phyloP scores from a whole-genome alignment of 805 yeast species.

The Metschnikowia similis region DNA sequence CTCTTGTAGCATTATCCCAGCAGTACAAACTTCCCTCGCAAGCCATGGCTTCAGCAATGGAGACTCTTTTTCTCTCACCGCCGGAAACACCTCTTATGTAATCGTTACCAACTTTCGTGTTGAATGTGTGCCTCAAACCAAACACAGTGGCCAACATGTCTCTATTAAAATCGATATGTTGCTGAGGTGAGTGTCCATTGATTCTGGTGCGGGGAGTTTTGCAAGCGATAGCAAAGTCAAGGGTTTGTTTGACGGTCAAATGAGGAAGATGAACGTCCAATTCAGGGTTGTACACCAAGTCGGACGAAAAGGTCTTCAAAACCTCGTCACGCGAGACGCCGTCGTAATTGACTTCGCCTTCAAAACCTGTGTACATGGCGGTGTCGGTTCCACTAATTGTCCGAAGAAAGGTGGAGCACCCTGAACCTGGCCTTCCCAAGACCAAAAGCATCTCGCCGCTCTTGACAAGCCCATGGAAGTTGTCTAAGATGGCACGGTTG shows the following conservation, averaged over 20 bases:
- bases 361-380: constrained; percentile 20
- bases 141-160: constrained; percentile 28
- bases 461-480: constrained; percentile 11
- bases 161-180: constrained; percentile 38
- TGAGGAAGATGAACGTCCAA: constrained; percentile 74
- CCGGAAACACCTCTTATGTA: constrained; percentile 43
- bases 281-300: constrained; percentile 55
- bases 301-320: constrained; percentile 54
- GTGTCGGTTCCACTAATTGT: constrained; percentile 26
- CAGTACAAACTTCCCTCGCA: constrained; percentile 21
- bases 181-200: constrained; percentile 41
- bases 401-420: constrained; percentile 33
- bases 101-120: constrained; percentile 31
- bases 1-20: constrained; percentile 34
- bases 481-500: constrained; percentile 11
- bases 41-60: constrained; percentile 29
- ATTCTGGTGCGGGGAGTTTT: constrained; percentile 59
- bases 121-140: constrained; percentile 27
- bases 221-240: constrained; percentile 64
- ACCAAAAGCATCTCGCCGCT: constrained; percentile 19
- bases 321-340: constrained; percentile 58
- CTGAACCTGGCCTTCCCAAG: constrained; percentile 40
- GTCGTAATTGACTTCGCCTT: constrained; percentile 48
- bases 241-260: constrained; percentile 68
- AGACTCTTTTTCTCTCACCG: constrained; percentile 29